Percentiles rank a stretch among this genome's conserved stretches.
Conservation (phyloP, 805 yeast species). For the Yarrowia divulgata region DNA sequence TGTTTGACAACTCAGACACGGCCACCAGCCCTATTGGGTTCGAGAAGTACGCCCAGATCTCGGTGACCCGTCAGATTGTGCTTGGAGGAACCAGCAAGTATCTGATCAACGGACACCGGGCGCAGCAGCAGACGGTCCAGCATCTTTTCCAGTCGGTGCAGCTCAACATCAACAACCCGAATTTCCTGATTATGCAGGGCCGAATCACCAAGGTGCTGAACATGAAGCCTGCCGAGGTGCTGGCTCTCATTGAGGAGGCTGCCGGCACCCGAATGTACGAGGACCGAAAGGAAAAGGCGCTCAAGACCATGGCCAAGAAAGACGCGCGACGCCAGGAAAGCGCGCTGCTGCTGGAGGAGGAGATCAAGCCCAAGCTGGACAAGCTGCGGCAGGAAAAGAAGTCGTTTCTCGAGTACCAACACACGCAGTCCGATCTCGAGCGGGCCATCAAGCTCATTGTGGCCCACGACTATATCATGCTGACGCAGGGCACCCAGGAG, state of each 20-base stretch:
- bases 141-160: slow-evolving; percentile 94
- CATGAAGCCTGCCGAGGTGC: slow-evolving; percentile 91
- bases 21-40: slow-evolving; percentile 86
- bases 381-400: slow-evolving; percentile 82
- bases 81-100: slow-evolving; percentile 93
- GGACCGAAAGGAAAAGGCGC: slow-evolving; percentile 89
- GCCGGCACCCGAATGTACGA: slow-evolving; percentile 97
- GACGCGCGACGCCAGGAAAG: slow-evolving; percentile 85
- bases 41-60: slow-evolving; percentile 75
- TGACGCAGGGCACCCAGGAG: slow-evolving; percentile 53
- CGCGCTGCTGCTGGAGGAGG: slow-evolving; percentile 74
- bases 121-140: slow-evolving; percentile 91
- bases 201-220: slow-evolving; percentile 95
- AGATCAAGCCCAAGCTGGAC: slow-evolving; percentile 90
- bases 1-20: slow-evolving; percentile 85
- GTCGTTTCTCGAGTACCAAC: slow-evolving; percentile 83
- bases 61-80: slow-evolving; percentile 89
- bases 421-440: slow-evolving; percentile 80
- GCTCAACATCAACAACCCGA: slow-evolving; percentile 94
- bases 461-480: slow-evolving; percentile 72
- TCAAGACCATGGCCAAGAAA: slow-evolving; percentile 88
- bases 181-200: slow-evolving; percentile 98
- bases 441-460: slow-evolving; percentile 73
- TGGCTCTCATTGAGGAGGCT: slow-evolving; percentile 94
- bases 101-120: slow-evolving; percentile 92